A percentile compares a stretch with the other conserved stretches of the same genome.
These are phyloP conservation scores for Phytomonas sp. DNA, from an alignment of 208 protist species.

Conservation along the genomic window DNA sequence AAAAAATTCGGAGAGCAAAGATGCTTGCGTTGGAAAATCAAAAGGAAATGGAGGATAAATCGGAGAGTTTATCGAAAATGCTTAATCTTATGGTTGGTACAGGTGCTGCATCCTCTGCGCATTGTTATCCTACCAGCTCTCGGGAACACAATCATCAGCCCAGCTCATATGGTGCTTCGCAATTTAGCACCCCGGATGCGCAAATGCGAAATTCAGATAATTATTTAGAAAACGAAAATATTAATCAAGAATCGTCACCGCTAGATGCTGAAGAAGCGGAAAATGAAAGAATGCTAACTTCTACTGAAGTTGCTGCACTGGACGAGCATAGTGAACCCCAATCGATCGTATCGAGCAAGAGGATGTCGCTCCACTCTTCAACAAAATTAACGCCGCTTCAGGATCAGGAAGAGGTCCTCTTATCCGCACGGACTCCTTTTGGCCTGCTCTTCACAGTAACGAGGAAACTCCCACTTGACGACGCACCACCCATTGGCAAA, in stretches of 20 bases:
- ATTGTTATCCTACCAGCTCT: background rate
- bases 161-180: background rate
- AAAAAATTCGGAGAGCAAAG: constrained; percentile 9
- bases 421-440: background rate
- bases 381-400: background rate
- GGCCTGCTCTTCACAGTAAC: background rate
- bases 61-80: background rate
- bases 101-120: background rate
- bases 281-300: background rate
- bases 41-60: background rate
- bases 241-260: background rate
- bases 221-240: background rate
- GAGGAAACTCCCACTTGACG: background rate
- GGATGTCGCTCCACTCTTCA: background rate
- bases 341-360: background rate
- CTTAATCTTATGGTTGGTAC: background rate
- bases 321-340: background rate
- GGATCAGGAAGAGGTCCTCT: background rate
- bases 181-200: background rate
- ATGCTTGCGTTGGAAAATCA: constrained; percentile 7
- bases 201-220: background rate
- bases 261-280: background rate
- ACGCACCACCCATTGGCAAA: background rate
- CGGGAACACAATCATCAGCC: background rate
- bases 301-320: background rate